Base-by-base conservation (phyloP, 2,329 filamentous ascomycete genomes). In the Colletotrichum lini region DNA sequence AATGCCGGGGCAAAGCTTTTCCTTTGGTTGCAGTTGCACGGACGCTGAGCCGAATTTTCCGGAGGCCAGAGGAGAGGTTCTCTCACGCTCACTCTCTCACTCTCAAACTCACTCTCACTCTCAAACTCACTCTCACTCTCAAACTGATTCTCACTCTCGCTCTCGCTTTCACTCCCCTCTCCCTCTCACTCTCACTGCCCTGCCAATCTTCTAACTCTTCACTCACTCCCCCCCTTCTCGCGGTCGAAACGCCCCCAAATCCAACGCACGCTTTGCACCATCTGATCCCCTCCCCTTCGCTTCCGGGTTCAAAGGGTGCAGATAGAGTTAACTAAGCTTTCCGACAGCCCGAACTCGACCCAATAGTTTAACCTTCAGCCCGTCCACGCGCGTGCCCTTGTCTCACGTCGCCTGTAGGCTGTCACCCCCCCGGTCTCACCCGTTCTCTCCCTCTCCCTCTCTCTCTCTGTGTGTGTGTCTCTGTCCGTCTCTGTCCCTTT, bases 241-340 rank as follows among this genome's bases (percentile, higher is more conserved):
- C 58, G 58, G 58, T 61, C n/a, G 44, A 50, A 61, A 44, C 44
- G 45, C 45, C 30, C 8, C 38, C 16, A n/a, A 40, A 12, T 26
- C 45, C 44, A 50, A 40, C 13, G 35, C 58, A 49, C 58, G 58
- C 49, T 61, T 61, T 23, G 45, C 58, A 49, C 58, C 58, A 49
- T 38, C 58, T 38, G 45, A 61, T 61, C n/a, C 23, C 35, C n/a
- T 0, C 12, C 23, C 23, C 9, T 26, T 35, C 30, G 8, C 23
- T 21, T 8, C 30, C 35, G 18, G 21, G 44, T 15, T 38, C 35
- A 21, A 61, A 61, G 30, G 56, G 50, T 50, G 12, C 59, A 38
- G 45, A 45, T 47, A 35, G 45, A 7, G 59, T 35, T 52, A 42
- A 45, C 30, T 30, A 50, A 61, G 30, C 59, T 35, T 40, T 50